These are phyloP conservation scores for Apiospora sp. DNA, from an alignment of 2,329 filamentous ascomycete species.

Conservation along the genomic window DNA sequence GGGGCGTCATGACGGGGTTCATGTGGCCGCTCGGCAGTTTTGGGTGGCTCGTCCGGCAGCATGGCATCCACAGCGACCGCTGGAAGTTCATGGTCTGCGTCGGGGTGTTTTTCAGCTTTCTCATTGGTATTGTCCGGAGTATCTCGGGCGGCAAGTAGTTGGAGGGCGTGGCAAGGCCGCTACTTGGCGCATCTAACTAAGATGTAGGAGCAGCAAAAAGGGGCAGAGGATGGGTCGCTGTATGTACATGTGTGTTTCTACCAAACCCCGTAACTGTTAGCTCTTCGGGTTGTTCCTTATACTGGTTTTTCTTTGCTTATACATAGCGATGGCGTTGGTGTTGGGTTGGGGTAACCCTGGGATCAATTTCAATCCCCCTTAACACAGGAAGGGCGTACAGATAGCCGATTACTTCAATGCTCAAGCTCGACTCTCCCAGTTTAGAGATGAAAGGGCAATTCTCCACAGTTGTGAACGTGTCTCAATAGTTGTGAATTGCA, in stretches of 20 bases:
- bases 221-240: not conserved
- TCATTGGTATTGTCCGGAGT: slow-evolving; percentile 46
- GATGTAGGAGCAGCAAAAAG: not conserved
- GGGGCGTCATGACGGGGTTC: slow-evolving; percentile 90
- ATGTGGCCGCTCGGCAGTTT: slow-evolving; percentile 91
- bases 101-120: slow-evolving; percentile 72
- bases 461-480: not conserved
- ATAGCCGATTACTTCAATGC: not conserved
- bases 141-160: slow-evolving; percentile 44
- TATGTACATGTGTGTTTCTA: not conserved
- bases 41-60: slow-evolving; percentile 85
- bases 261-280: not conserved
- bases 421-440: not conserved
- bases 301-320: not conserved
- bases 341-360: not conserved
- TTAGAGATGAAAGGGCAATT: not conserved
- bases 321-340: slow-evolving; percentile 12
- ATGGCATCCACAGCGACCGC: slow-evolving; percentile 84
- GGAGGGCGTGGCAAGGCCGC: no score
- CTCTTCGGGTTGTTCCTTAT: not conserved
- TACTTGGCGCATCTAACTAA: no score
- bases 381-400: no score
- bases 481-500: not conserved
- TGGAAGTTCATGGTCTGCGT: slow-evolving; percentile 88
- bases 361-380: not conserved